Conservation (phyloP, 345 rosid species). For the Dipteronia sinensis region DNA sequence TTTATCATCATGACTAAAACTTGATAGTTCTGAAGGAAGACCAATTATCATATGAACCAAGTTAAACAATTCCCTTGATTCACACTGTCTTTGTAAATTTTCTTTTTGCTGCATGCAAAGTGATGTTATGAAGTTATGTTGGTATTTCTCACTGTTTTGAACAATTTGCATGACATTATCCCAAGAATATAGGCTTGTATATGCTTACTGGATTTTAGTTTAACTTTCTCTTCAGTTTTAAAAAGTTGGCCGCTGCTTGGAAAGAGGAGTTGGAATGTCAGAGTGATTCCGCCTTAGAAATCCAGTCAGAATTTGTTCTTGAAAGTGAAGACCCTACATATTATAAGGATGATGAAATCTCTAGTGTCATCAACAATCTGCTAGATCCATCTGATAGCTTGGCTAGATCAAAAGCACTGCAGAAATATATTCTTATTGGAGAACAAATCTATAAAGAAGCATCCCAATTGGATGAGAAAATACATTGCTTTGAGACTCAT, state of each 20-base stretch:
- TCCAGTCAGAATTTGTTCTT: constrained; percentile 38
- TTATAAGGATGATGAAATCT: constrained; percentile 50
- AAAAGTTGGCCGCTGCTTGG: constrained; percentile 63
- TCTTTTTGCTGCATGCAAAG: background rate
- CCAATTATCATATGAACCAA: background rate
- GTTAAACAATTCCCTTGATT: background rate
- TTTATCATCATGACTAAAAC: too few relatives aligned
- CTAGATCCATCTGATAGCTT: constrained; percentile 58
- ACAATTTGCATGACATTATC: background rate
- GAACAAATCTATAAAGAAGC: constrained; percentile 57
- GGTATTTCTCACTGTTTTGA: constrained; percentile 2
- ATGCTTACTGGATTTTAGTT: background rate
- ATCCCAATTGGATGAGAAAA: constrained; percentile 50
- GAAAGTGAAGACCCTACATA: constrained; percentile 41
- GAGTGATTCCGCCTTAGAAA: constrained; percentile 32
- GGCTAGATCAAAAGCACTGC: constrained; percentile 54
- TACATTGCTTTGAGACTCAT: constrained; percentile 56
- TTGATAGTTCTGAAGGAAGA: background rate
- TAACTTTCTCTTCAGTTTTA: constrained; percentile 56
- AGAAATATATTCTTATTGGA: constrained; percentile 59
- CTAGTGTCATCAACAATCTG: constrained; percentile 52
- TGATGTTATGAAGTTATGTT: background rate
- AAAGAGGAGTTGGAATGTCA: constrained; percentile 51
- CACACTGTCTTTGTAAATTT: background rate
- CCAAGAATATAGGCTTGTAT: background rate